Evolutionary conservation across 345 rosid genomes (phyloP).

Genomic region (Conringia planisiliqua): DNA sequence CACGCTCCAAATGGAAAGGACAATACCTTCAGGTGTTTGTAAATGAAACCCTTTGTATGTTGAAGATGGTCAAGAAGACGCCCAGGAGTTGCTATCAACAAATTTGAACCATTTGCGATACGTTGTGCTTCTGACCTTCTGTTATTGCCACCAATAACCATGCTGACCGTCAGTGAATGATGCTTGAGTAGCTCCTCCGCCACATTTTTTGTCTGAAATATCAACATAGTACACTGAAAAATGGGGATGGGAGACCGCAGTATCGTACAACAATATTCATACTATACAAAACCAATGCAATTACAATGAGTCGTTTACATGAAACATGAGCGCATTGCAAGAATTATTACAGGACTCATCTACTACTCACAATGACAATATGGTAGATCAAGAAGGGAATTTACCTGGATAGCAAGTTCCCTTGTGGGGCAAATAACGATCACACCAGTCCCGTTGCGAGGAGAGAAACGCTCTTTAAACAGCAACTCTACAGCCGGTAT

Average conservation of each 20-base stretch:
- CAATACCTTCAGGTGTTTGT: conserved; percentile 77
- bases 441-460: conserved; percentile 83
- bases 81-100: conserved; percentile 95
- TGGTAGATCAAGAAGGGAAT: neutral
- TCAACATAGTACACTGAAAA: neutral
- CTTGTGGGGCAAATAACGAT: conserved; percentile 94
- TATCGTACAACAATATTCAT: neutral
- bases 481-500: conserved; percentile 90
- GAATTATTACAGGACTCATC: neutral
- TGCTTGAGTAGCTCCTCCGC: conserved; percentile 88
- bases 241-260: neutral
- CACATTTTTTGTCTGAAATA: conserved; percentile 76
- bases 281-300: conserved; percentile 2
- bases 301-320: neutral
- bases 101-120: conserved; percentile 73
- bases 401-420: conserved; percentile 97
- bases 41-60: conserved; percentile 80
- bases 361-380: conserved; percentile 11
- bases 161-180: conserved; percentile 77
- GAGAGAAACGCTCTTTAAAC: conserved; percentile 55
- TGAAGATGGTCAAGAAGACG: conserved; percentile 98
- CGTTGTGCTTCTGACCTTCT: conserved; percentile 85
- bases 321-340: neutral
- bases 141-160: conserved; percentile 91
- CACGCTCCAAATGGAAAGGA: neutral